Evolutionary conservation across 371 early-diverging fungal species (phyloP), one percentile per base, ranked within the genome.

Genomic region (Cokeromyces recurvatus): DNA sequence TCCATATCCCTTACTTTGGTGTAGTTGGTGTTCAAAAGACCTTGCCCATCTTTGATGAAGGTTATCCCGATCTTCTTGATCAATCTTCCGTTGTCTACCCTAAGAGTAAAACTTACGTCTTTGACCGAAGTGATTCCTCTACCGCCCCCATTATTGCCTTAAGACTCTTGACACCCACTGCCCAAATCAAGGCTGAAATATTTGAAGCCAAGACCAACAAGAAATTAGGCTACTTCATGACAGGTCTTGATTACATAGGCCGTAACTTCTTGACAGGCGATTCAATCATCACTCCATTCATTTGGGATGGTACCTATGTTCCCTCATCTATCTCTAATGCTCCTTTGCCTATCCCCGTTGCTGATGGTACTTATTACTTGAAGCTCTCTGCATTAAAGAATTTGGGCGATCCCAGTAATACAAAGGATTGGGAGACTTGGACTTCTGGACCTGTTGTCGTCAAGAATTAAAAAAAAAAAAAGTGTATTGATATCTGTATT

Each of bases 1-100:
- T 68, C 40, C 58, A 56, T 14, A 45, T 82, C 20, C 82, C 82
- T 40, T 82, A 80, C 58, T 62, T 74, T 42, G 82, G 81, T 48
- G 42, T 79, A 20, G 66, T 64, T 40, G 82, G 82, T 12, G 61
- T 64, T 32, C 51, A 73, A 51, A 44, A 50, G 44, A 48, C 62
- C n/a, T 57, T 66, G 17, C 62, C 66, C 32, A 42, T 66, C 41
- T 59, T 58, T 35, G 62, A 62, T 20, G 16, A 32, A 0, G 49
- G 44, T 14, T 46, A 46, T 32, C 62, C 59, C 23, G 49, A 34
- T 3, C 32, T 62, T 21, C 43, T 51, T 43, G 51, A 53, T 27
- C 6, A 4, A 8, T n/a, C 32, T 3, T 47, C 35, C 22, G 46
- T 38, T 3, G 41, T 54, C 19, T 64, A 64, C 36, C 38, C 38